Evolutionary conservation across 2,329 filamentous ascomycete genomes (phyloP), one percentile per base, ranked within the genome.

Genomic region (Fusarium mangiferae): DNA sequence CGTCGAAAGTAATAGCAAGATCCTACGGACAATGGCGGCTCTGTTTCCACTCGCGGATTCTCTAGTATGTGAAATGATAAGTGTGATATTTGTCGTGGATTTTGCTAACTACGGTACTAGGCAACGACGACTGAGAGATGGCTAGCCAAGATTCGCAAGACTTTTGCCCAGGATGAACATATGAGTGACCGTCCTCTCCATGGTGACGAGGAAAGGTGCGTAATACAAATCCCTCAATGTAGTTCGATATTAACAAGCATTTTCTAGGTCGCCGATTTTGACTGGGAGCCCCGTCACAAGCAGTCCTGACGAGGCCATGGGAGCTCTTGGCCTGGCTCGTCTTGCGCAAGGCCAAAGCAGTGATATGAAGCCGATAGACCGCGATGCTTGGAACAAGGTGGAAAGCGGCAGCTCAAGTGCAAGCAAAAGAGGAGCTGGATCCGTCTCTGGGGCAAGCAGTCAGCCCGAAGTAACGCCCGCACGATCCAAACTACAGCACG

Each of bases 21-120:
- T 84, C 14, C 46, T 84, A 49, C 78, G 79, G 33, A 79, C 81
- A 33, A 84, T 84, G 80, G 79, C 82, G 20, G 70, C 81, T 1
- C 69, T 84, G 7, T 84, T 84, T 39, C 83, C 83, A 1, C 78
- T 84, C 44, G 81, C 83, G 15, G 82, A 81, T 26, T 82, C 82
- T n/a, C 54, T 84, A 70, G 82, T 84, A 73, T 61, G 82, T 76
- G 17, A 24, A 63, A n/a, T 20, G 14, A 6, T 5, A 13, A 24
- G 3, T 24, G 26, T 20, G 9, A 12, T 28, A 20, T 22, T 17
- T 7, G 15, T 35, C 3, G 15, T 18, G 11, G 14, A 3, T n/a
- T 49, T 45, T 7, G 26, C 68, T 75, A 22, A 73, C 17, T 22
- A 12, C 30, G 6, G 48, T 36, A 26, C 2, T 35, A 84, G 82